A percentile compares a stretch with the other conserved stretches of the same genome.
Evolutionary conservation across 345 rosid species (phyloP).

Genomic region (Garcia nutans): DNA sequence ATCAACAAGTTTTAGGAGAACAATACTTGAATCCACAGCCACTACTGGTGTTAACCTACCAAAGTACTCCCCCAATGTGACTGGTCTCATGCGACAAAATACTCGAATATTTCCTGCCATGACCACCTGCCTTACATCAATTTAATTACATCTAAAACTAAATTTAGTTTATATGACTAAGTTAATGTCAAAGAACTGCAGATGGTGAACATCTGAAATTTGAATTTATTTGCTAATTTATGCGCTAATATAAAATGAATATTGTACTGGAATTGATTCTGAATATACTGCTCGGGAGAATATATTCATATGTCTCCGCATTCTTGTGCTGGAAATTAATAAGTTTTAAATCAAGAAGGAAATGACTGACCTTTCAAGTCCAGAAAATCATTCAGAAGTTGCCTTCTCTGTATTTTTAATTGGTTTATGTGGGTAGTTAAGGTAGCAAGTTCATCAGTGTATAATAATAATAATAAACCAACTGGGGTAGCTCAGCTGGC

Average conservation of each 20-base stretch:
- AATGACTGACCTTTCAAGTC: constrained; percentile 68
- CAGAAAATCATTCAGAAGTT: constrained; percentile 60
- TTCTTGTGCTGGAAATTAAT: no score
- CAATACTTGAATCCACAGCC: constrained; percentile 48
- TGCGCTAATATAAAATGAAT: no score
- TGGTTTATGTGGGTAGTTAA: constrained; percentile 40
- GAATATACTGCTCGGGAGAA: no score
- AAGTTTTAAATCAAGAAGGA: neutral
- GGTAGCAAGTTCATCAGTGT: constrained; percentile 52
- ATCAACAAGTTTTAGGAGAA: constrained; percentile 41
- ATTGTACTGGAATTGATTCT: no score
- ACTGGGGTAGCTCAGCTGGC: no score
- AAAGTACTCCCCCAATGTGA: constrained; percentile 30
- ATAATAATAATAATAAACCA: neutral
- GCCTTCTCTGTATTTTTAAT: constrained; percentile 58
- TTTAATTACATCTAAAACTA: no score
- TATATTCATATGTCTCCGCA: no score
- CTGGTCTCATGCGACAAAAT: constrained; percentile 69
- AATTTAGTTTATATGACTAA: neutral
- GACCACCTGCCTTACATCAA: neutral
- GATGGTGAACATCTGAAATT: no score
- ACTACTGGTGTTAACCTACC: constrained; percentile 37
- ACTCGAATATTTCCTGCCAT: constrained; percentile 72
- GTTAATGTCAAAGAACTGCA: neutral
- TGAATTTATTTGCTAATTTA: no score